Evolutionary conservation across 2,329 filamentous ascomycete genomes (phyloP), one percentile per base, ranked within the genome.

Genomic region (Anisogramma anomala): DNA sequence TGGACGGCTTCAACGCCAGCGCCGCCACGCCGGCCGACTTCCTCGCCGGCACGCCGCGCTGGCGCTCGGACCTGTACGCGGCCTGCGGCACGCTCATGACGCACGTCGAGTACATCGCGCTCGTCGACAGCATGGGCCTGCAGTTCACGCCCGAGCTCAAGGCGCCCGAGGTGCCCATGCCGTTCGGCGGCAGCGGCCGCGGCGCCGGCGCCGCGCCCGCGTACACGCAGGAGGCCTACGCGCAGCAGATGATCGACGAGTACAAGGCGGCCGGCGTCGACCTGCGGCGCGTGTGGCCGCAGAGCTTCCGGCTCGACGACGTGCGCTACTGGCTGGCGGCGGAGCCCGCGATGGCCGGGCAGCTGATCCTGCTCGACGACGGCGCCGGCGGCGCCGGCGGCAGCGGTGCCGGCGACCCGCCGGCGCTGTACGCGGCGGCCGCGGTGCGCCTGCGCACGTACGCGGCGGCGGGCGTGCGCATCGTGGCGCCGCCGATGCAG

Each of bases 141-240:
- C 69, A 75, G 49, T 82, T 79, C 59, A 79, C 74, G 0, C 71
- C 76, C 4, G 79, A 83, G 59, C 67, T 82, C 23, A 84, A 84
- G 65, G 74, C 72, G 0, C 79, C 74, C 26, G 64, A 72, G 49
- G 74, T 84, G n/a, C 54, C 66, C n/a, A 84, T 84, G 79, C 81
- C 81, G 0, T 84, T 81, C 55, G 54, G 65, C 27, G 39, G 26
- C 7, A 17, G 17, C 27, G 39, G 26, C 7, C 17, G 15, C 18
- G 67, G 66, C 22, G 65, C 66, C 27, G 39, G 26, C 7, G 17
- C 15, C 18, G 67, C 65, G 20, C 65, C 66, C 41, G 55, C 68
- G 53, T 84, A 82, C 63, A 84, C 79, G 0, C 77, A 82, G 54
- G 61, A 74, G 49, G 61, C 66, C 52, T 84, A 74, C 53, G 73